Percentiles rank a stretch among this genome's conserved stretches.
phyloP scores from a whole-genome alignment of 1,284 basidiomycete species.

The Sanghuangporus weigelae region DNA sequence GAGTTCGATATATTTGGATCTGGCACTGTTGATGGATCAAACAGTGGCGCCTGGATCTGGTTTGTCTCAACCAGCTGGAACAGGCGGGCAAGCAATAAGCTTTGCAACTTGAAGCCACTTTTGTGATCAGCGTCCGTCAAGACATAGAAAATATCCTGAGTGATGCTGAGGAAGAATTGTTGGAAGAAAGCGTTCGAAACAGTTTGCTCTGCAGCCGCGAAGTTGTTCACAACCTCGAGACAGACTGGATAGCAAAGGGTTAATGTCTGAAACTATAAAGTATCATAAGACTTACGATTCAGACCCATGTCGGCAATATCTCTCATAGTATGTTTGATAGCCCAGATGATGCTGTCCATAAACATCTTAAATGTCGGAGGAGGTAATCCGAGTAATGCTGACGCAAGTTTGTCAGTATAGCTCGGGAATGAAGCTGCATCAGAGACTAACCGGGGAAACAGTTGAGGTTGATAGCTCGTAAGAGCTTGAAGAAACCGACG shows the following conservation, averaged over 20 bases:
- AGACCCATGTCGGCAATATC: constrained; percentile 97
- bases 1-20: constrained; percentile 80
- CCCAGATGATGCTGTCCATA: constrained; percentile 99
- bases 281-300: constrained; percentile 53
- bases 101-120: constrained; percentile 93
- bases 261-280: constrained; percentile 17
- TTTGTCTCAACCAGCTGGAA: constrained; percentile 91
- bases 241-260: constrained; percentile 56
- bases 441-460: constrained; percentile 74
- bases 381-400: constrained; percentile 82
- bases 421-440: constrained; percentile 3
- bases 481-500: constrained; percentile 94
- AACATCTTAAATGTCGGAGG: constrained; percentile 96
- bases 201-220: constrained; percentile 74
- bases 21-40: constrained; percentile 71
- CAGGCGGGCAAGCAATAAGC: constrained; percentile 85
- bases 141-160: constrained; percentile 97
- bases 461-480: constrained; percentile 89
- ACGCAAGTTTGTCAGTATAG: constrained; percentile 1
- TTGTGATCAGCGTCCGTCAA: constrained; percentile 98
- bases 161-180: constrained; percentile 89
- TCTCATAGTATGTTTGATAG: constrained; percentile 99
- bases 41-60: constrained; percentile 80
- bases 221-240: constrained; percentile 94
- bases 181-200: constrained; percentile 80